These are phyloP conservation scores for Globisporangium uncinulatum DNA, from an alignment of 352 stramenopile species.

Conservation along the genomic window DNA sequence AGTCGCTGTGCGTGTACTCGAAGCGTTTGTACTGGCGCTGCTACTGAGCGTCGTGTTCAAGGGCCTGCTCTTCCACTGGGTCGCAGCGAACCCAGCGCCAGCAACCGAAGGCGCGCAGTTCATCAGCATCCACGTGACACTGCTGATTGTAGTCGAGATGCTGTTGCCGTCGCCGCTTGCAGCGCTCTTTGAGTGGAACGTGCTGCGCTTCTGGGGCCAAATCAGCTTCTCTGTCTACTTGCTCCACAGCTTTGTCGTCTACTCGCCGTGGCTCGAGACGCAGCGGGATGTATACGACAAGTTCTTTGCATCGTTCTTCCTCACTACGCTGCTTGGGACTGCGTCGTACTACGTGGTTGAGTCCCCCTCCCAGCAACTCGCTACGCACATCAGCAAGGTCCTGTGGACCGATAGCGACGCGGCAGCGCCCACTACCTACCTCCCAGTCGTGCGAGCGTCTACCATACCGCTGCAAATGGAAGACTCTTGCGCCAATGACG, in stretches of 20 bases:
- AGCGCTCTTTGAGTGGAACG: conserved; percentile 24
- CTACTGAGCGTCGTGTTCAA: conserved; percentile 20
- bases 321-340: conserved; percentile 24
- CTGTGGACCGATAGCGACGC: conserved; percentile 2
- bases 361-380: conserved; percentile 38
- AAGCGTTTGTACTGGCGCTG: conserved; percentile 12
- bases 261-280: conserved; percentile 13
- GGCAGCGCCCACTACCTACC: conserved; percentile 1
- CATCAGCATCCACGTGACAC: conserved; percentile 17
- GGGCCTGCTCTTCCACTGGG: conserved; percentile 23
- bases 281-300: conserved; percentile 29
- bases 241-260: conserved; percentile 40
- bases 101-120: conserved; percentile 12
- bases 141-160: conserved; percentile 32
- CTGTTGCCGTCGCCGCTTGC: conserved; percentile 21
- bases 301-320: conserved; percentile 25
- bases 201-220: conserved; percentile 27
- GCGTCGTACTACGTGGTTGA: conserved; percentile 36
- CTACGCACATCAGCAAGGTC: conserved; percentile 19
- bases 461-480: too few species aligned
- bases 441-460: conserved; percentile 1
- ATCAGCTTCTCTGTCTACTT: conserved; percentile 40
- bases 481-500: background rate
- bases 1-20: conserved; percentile 10
- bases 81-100: conserved; percentile 18